A percentile compares a stretch with the other conserved stretches of the same genome.
Conservation (phyloP, 768 basidiomycete species). For the Plicaturopsis crispa region DNA sequence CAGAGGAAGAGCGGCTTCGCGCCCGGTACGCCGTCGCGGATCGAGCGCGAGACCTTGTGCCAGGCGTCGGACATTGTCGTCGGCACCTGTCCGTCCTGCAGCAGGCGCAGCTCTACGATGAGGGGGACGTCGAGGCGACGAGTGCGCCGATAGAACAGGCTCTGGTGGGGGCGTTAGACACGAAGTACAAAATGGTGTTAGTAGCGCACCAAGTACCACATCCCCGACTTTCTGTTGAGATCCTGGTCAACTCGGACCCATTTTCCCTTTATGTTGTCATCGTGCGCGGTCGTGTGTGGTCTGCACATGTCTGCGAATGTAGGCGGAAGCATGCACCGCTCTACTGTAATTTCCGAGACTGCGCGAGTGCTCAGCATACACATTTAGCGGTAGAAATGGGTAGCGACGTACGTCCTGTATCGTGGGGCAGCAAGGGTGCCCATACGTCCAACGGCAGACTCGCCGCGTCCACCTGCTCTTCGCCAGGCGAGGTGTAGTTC, state of each 20-base stretch:
- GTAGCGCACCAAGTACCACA: constrained; percentile 52
- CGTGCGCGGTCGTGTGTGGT: constrained; percentile 60
- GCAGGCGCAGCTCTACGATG: constrained; percentile 63
- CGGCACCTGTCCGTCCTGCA: constrained; percentile 47
- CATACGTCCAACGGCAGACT: constrained; percentile 77
- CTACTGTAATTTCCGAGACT: constrained; percentile 81
- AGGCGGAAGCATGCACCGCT: constrained; percentile 61
- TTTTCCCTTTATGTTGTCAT: constrained; percentile 71
- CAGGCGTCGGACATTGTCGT: constrained; percentile 41
- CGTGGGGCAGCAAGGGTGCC: constrained; percentile 69
- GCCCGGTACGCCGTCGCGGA: constrained; percentile 55
- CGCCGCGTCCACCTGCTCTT: constrained; percentile 42
- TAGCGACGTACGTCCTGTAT: constrained; percentile 58
- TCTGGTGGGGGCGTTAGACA: constrained; percentile 28
- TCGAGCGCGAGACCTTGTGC: constrained; percentile 54
- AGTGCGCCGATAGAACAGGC: constrained; percentile 82
- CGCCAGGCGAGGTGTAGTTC: constrained; percentile 40
- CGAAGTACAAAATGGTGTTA: background rate
- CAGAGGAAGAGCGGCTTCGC: constrained; percentile 62
- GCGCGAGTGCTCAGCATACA: background rate
- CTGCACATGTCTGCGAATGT: constrained; percentile 52
- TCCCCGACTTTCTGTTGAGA: constrained; percentile 56
- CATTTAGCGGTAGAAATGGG: constrained; percentile 14
- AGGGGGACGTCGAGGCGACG: constrained; percentile 76
- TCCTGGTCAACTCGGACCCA: constrained; percentile 89